Base-by-base conservation (phyloP, 345 rosid species). In the Rhodamnia rubescens region DNA sequence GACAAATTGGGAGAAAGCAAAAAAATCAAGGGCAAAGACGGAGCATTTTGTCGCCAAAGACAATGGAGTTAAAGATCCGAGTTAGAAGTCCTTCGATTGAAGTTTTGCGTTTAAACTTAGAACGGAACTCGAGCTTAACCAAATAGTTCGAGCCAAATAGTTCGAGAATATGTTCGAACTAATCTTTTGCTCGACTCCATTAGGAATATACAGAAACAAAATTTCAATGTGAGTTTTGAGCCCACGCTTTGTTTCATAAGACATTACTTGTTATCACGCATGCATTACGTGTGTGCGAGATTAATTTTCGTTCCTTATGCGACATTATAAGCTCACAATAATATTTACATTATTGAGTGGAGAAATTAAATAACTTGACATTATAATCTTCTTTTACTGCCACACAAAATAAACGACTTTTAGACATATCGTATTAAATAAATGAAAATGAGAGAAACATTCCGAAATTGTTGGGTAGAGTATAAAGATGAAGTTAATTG, bases 231-330 rank as follows among this genome's bases (percentile, higher is more conserved):
- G 69, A 59, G 27, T n/a, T 16, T n/a, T 59, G 18, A n/a, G 69
- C 69, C 2, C 15, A 13, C 27, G 36, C 69, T 59, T 59, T 2
- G 18, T 59, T 13, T 59, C 69, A n/a, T 59, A 13, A n/a, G 27
- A n/a, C 27, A 6, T n/a, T n/a, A 13, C 53, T 3, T 52, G 16
- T 15, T 27, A n/a, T 59, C 36, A 59, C n/a, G 69, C 18, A 59
- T 0, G 21, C 2, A 0, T 6, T 59, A 27, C 10, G 21, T 0
- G 0, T 0, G 4, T 4, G 74, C 15, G 74, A 32, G 20, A 7
- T 27, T 59, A 0, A 1, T 27, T 59, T 59, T 13, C 29, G 14
- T 3, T 59, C 74, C 20, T 59, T 27, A 59, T 27, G 5, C 29
- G 7, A 27, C 74, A 16, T 61, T 3, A 29, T 29, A 61, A 29